A percentile compares a stretch with the other conserved stretches of the same genome.
These are phyloP conservation scores for Apiospora hydei DNA, from an alignment of 2,329 filamentous ascomycete species.

Conservation along the genomic window DNA sequence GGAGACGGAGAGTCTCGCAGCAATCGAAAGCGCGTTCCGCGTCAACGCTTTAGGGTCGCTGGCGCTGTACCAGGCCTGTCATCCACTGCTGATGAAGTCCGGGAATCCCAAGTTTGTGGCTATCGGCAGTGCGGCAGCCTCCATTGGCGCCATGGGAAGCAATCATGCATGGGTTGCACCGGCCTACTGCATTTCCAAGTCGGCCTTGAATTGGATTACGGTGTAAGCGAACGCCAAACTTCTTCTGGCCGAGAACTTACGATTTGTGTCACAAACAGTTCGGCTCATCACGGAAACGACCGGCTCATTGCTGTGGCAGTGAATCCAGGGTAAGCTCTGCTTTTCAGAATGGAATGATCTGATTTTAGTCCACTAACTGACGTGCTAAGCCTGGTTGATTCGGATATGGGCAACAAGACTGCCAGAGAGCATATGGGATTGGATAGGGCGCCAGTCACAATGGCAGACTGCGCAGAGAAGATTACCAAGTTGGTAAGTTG, in stretches of 20 bases:
- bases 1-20: constrained; percentile 27
- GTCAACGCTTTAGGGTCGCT: constrained; percentile 29
- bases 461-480: not conserved
- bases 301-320: not conserved
- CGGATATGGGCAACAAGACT: constrained; percentile 8
- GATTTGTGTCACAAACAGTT: not conserved
- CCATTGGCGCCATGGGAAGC: constrained; percentile 26
- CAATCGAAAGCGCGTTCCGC: constrained; percentile 25
- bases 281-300: not conserved
- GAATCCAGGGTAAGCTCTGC: constrained; percentile 21
- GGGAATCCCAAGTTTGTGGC: constrained; percentile 28
- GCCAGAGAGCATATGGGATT: not conserved
- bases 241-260: not conserved
- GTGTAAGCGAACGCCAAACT: not conserved
- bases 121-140: constrained; percentile 28
- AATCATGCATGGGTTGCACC: constrained; percentile 26
- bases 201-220: constrained; percentile 10
- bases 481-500: not conserved
- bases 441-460: not conserved
- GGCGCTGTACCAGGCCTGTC: constrained; percentile 28
- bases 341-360: not conserved
- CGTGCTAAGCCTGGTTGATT: not conserved
- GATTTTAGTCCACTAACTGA: not conserved
- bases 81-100: constrained; percentile 27
- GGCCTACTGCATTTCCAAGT: constrained; percentile 27